Evolutionary conservation across 441 rosid species (phyloP).

Genomic region (Erysimum cheiri): DNA sequence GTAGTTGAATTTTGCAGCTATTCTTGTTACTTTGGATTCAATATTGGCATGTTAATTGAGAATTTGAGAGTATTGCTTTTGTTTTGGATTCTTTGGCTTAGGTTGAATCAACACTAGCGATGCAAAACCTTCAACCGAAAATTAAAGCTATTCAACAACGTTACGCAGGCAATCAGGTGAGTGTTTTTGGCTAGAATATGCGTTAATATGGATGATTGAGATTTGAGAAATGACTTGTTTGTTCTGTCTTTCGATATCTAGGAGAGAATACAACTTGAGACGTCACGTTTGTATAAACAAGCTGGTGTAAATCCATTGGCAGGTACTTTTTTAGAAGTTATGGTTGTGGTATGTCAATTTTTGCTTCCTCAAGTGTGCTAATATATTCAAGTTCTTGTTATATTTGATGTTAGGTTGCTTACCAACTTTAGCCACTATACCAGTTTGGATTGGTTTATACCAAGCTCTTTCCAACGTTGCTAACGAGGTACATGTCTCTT

Average conservation of each 20-base stretch:
- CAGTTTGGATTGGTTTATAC: constrained; percentile 97
- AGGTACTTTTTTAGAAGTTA: constrained; percentile 52
- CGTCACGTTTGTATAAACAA: constrained; percentile 84
- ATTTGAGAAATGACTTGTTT: constrained; percentile 10
- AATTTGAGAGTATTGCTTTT: background rate
- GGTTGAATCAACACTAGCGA: constrained; percentile 96
- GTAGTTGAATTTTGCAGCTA: background rate
- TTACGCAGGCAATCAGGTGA: constrained; percentile 94
- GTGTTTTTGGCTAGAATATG: background rate
- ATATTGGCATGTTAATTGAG: background rate
- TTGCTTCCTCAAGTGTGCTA: constrained; percentile 9
- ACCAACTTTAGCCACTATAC: constrained; percentile 93
- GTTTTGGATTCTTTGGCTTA: constrained; percentile 22
- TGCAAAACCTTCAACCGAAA: constrained; percentile 98
- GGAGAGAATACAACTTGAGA: constrained; percentile 96
- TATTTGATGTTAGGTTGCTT: constrained; percentile 66
- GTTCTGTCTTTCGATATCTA: constrained; percentile 37
- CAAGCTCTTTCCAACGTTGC: constrained; percentile 99
- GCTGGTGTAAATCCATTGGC: constrained; percentile 99
- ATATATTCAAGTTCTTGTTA: constrained; percentile 34
- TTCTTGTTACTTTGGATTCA: constrained; percentile 10
- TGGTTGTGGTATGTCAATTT: background rate
- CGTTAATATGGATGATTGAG: background rate
- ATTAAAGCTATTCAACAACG: constrained; percentile 96
- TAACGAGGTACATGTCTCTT: constrained; percentile 69